Evolutionary conservation across 805 yeast genomes (phyloP), one percentile per base, ranked within the genome.

Genomic region (Hanseniaspora pseudoguilliermondii): DNA sequence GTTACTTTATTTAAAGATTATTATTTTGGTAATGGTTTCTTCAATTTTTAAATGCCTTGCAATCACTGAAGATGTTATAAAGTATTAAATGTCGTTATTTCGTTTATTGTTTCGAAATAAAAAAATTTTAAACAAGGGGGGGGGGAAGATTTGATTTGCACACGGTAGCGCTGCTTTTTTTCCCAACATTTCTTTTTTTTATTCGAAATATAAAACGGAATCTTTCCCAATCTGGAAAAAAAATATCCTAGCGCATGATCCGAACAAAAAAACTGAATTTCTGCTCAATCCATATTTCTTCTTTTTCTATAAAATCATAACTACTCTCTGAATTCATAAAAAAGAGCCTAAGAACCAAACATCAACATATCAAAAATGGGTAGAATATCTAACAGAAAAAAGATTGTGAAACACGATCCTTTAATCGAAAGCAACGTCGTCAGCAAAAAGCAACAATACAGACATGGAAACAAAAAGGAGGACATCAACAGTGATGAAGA

Each of bases 341-440:
- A 35, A 38, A 16, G 38, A 11, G 20, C 38, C 25, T n/a, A 29
- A 18, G 32, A 20, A n/a, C 5, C 38, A 35, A 16, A 6, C 38
- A 60, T 13, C 32, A 16, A 18, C 21, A 18, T 20, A 4, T 23
- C 13, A 64, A 47, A 47, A 16, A 85, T 85, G 95, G 93, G 86
- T 53, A 86, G 84, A 69, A 81, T 78, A 3, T 68, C 72, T 49
- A 79, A 75, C 18, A 63, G 71, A 44, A 81, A 71, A 63, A 79
- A 79, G 62, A 65, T 62, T 48, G 82, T 74, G 56, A 86, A 90
- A 63, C 95, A 87, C 66, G 86, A 80, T 63, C 95, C 97, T 2
- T 73, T 89, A 53, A 79, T 82, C 63, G 83, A 52, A 38, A 52
- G 49, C 21, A 52, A 44, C 25, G 48, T 52, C 20, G 55, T 52